These are phyloP conservation scores for Erysimum cheiri DNA, from an alignment of 441 rosid species.

Conservation along the genomic window DNA sequence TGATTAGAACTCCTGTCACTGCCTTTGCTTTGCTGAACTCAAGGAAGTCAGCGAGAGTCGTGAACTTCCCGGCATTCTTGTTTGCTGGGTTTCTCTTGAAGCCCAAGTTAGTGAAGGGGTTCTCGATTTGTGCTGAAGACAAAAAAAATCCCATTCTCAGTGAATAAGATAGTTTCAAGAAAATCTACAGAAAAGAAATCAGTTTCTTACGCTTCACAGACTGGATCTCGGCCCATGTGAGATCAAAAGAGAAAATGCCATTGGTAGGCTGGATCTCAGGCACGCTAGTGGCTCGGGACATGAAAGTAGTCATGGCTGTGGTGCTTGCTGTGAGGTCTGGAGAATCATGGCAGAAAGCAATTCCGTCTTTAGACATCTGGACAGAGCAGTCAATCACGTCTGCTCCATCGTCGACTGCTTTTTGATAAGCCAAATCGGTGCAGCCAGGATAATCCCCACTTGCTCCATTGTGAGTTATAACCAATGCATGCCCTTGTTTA, in stretches of 20 bases:
- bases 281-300: constrained; percentile 53
- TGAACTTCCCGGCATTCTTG: constrained; percentile 67
- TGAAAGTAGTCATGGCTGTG: constrained; percentile 63
- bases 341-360: constrained; percentile 71
- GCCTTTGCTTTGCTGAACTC: constrained; percentile 74
- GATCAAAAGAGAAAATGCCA: constrained; percentile 87
- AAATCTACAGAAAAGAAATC: neutral
- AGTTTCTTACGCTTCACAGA: constrained; percentile 64
- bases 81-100: constrained; percentile 65
- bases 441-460: constrained; percentile 88
- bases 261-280: constrained; percentile 74
- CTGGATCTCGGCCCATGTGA: constrained; percentile 84
- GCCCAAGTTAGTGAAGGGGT: constrained; percentile 52
- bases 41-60: constrained; percentile 60
- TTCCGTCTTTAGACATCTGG: constrained; percentile 89
- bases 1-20: constrained; percentile 74
- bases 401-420: constrained; percentile 79
- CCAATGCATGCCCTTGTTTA: constrained; percentile 50
- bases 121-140: constrained; percentile 66
- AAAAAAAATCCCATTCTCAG: constrained; percentile 17
- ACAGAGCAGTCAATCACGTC: constrained; percentile 87
- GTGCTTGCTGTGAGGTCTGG: constrained; percentile 65
- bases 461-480: constrained; percentile 86
- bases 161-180: neutral
- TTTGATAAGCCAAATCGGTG: constrained; percentile 84